A percentile compares a stretch with the other conserved stretches of the same genome.
These are phyloP conservation scores for Dioscorea zingiberensis DNA, from an alignment of 106 monocot genomes.

Conservation along the genomic window DNA sequence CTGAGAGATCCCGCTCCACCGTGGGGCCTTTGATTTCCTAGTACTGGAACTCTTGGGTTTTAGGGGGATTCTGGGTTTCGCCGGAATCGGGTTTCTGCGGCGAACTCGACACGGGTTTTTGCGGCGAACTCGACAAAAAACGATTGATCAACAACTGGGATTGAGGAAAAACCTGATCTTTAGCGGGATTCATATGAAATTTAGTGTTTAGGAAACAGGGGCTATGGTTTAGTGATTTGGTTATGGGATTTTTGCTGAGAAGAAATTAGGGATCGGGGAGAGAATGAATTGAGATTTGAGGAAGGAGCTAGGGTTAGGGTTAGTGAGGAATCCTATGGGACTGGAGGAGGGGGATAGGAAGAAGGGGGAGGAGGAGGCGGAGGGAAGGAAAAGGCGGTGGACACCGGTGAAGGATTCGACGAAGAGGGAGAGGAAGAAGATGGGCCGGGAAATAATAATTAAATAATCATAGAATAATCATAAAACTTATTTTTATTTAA, in stretches of 20 bases:
- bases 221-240: neutral
- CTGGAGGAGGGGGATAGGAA: neutral
- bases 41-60: conserved; percentile 35
- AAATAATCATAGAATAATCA: too few species aligned
- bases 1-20: conserved; percentile 77
- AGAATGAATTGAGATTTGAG: neutral
- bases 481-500: too few species aligned
- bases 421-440: too few species aligned
- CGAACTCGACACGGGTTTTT: too few species aligned
- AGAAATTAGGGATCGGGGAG: neutral
- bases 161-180: too few species aligned
- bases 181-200: neutral
- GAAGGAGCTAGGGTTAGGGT: neutral
- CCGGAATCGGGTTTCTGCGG: conserved; percentile 4
- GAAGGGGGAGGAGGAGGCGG: too few species aligned
- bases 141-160: neutral
- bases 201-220: neutral
- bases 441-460: too few species aligned
- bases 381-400: too few species aligned
- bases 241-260: neutral
- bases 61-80: neutral
- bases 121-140: conserved; percentile 9
- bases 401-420: too few species aligned
- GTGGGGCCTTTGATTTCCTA: conserved; percentile 94
- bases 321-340: neutral